Evolutionary conservation across 768 basidiomycete species (phyloP).

Genomic region (Phlebiopsis flavidoalba): DNA sequence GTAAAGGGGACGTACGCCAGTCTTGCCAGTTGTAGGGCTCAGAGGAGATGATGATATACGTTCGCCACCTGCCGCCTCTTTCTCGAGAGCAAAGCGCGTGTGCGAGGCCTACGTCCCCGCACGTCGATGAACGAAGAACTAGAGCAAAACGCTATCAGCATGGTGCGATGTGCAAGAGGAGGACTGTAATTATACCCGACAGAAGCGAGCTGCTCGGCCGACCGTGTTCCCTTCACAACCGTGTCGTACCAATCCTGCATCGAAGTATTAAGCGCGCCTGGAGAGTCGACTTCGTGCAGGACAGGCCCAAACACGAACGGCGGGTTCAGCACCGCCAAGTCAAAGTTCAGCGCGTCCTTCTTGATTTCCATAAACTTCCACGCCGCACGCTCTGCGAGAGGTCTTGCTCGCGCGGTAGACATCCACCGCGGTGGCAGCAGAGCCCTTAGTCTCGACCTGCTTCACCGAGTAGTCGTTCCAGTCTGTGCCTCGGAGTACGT

Average conservation of each 20-base stretch:
- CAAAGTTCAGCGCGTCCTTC: slow-evolving; percentile 39
- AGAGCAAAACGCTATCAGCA: neutral
- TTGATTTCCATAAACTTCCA: slow-evolving; percentile 43
- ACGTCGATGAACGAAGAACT: slow-evolving; percentile 17
- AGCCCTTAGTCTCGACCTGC: slow-evolving; percentile 43
- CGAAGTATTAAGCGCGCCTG: slow-evolving; percentile 34
- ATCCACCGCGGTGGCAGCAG: slow-evolving; percentile 28
- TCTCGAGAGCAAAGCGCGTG: slow-evolving; percentile 15
- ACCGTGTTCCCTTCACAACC: slow-evolving; percentile 17
- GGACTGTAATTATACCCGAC: slow-evolving; percentile 5
- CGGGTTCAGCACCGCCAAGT: slow-evolving; percentile 48
- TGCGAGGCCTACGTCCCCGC: slow-evolving; percentile 15
- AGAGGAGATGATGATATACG: slow-evolving; percentile 31
- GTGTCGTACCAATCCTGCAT: slow-evolving; percentile 18
- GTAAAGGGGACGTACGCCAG: slow-evolving; percentile 4
- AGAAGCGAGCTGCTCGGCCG: slow-evolving; percentile 12
- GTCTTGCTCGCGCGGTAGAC: slow-evolving; percentile 56
- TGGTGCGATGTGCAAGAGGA: neutral
- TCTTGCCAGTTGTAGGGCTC: slow-evolving; percentile 14
- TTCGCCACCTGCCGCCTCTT: slow-evolving; percentile 28
- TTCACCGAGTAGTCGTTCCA: slow-evolving; percentile 53
- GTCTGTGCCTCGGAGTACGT: slow-evolving; percentile 37
- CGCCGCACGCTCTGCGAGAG: slow-evolving; percentile 52
- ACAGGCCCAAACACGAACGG: slow-evolving; percentile 30
- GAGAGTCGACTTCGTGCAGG: slow-evolving; percentile 30